A percentile compares a stretch with the other conserved stretches of the same genome.
Evolutionary conservation across 2,329 filamentous ascomycete species (phyloP).

Genomic region (Diaporthe sp.): DNA sequence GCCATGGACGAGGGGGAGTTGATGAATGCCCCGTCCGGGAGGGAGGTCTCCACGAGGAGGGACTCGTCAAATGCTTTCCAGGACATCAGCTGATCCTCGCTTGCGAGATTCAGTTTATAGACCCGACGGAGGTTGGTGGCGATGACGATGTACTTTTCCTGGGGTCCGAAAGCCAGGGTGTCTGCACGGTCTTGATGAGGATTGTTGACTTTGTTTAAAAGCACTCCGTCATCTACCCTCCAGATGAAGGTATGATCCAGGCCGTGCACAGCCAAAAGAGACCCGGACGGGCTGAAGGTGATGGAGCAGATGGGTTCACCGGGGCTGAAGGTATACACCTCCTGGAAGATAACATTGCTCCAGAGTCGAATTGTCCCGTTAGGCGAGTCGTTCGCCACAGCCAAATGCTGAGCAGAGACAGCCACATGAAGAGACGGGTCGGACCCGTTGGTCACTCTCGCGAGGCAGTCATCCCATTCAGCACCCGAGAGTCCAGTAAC

Average conservation of each 20-base stretch:
- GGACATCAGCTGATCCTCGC: not conserved
- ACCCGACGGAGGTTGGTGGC: conserved; percentile 10
- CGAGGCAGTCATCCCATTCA: conserved; percentile 48
- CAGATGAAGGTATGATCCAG: conserved; percentile 33
- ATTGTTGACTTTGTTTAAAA: conserved; percentile 5
- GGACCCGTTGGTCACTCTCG: conserved; percentile 42
- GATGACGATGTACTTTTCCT: conserved; percentile 26
- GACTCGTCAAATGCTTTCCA: conserved; percentile 18
- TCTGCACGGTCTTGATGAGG: conserved; percentile 22
- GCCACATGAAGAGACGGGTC: conserved; percentile 22
- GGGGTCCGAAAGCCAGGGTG: not conserved
- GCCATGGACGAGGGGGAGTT: conserved; percentile 28
- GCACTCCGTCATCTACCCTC: conserved; percentile 16
- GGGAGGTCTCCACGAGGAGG: conserved; percentile 13
- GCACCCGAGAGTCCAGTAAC: conserved; percentile 43
- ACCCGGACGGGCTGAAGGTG: conserved; percentile 15
- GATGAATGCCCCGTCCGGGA: conserved; percentile 27
- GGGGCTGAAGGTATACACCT: not conserved
- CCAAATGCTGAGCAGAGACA: conserved; percentile 21
- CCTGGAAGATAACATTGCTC: conserved; percentile 30
- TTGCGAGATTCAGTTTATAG: not conserved
- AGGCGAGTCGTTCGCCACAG: conserved; percentile 20
- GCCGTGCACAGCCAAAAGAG: conserved; percentile 9
- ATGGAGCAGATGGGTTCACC: conserved; percentile 29
- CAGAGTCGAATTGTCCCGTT: conserved; percentile 23